Conservation (phyloP, 768 basidiomycete species). For the Rossbeevera mucosa region DNA sequence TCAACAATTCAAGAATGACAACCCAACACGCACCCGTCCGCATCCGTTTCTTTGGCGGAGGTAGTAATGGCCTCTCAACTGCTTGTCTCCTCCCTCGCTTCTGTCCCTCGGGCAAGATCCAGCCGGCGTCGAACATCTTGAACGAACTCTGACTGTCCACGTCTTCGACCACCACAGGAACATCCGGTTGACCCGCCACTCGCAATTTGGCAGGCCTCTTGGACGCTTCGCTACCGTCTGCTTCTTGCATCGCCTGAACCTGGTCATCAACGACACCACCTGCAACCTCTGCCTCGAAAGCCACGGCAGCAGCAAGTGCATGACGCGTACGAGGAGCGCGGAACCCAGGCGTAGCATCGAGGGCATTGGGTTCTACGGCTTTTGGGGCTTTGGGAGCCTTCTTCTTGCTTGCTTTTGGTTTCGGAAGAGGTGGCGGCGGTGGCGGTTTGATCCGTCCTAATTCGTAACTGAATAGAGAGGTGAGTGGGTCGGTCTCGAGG, state of each 20-base stretch:
- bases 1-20: background rate
- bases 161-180: constrained; percentile 60
- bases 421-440: constrained; percentile 50
- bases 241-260: constrained; percentile 1
- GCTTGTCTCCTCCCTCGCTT: constrained; percentile 56
- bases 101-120: constrained; percentile 78
- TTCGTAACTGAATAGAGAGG: constrained; percentile 66
- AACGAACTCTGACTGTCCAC: constrained; percentile 73
- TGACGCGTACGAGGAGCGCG: constrained; percentile 49
- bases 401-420: constrained; percentile 39
- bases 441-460: constrained; percentile 58
- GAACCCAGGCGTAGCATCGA: constrained; percentile 43
- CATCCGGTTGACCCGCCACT: constrained; percentile 29
- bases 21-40: constrained; percentile 38
- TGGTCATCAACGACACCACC: constrained; percentile 13
- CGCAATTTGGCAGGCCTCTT: constrained; percentile 30
- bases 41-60: constrained; percentile 53
- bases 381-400: constrained; percentile 29
- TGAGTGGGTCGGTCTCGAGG: constrained; percentile 54
- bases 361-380: constrained; percentile 16
- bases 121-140: constrained; percentile 78
- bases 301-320: constrained; percentile 37
- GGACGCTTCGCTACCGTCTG: constrained; percentile 8
- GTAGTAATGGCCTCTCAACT: constrained; percentile 40
- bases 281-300: constrained; percentile 41